Base-by-base conservation (phyloP, 495 filamentous ascomycete species). In the Ramalina peruviana region DNA sequence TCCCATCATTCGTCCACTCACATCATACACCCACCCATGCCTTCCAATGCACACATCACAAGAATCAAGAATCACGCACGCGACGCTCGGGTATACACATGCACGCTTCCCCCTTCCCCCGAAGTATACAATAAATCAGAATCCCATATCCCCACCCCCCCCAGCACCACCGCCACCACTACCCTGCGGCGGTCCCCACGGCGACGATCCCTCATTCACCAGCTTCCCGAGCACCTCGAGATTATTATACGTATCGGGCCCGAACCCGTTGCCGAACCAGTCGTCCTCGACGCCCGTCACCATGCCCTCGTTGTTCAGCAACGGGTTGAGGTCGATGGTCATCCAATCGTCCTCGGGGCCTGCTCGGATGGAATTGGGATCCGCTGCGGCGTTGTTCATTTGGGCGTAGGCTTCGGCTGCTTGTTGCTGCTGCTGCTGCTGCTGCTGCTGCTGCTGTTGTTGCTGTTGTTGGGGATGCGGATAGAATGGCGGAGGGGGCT, bases 261-360 rank as follows among this genome's bases (percentile, higher is more conserved):
- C 57, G 33, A 60, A 50, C 27, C 43, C 40, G 19, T 49, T 47
- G 43, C 52, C 52, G 11, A 53, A 58, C 52, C 55, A 55, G 13
- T 51, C 36, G 26, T 38, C 19, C n/a, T 48, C 47, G 12, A 38
- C 40, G 11, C 41, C 44, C 13, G 13, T 25, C 33, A 27, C 38
- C 25, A 26, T 21, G 3, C 49, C 52, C 11, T 30, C 36, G 13
- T 45, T 42, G 38, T 38, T 36, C 2, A 71, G 56, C 36, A 73
- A 57, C 9, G 65, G 65, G 45, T 74, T 63, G 21, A 74, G 63
- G 3, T 70, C 63, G 16, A 74, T 58, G 6, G 71, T 63, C 16
- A 74, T 54, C 71, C 71, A 74, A 52, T 74, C 71, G 39, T 61
- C 56, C n/a, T 36, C 25, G 43, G 43, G 30, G 7, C 30, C 30